Percentiles rank a stretch among this genome's conserved stretches.
These are phyloP conservation scores for Pseudogymnoascus sp. DNA, from an alignment of 2,329 filamentous ascomycete species.

Conservation along the genomic window DNA sequence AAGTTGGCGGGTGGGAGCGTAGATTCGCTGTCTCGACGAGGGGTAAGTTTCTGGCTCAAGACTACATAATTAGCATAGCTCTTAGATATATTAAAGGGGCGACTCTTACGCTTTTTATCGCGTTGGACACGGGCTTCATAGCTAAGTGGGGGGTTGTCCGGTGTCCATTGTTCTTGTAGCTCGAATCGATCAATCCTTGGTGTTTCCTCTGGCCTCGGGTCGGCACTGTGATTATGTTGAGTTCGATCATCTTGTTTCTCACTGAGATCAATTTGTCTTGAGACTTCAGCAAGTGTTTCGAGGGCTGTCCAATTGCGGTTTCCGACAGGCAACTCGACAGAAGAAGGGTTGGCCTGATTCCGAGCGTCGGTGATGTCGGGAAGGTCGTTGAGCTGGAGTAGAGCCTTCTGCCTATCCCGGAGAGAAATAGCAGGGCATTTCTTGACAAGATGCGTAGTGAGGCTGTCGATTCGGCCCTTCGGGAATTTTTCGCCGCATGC, in stretches of 20 bases:
- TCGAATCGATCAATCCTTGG: constrained; percentile 35
- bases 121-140: constrained; percentile 37
- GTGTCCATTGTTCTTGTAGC: constrained; percentile 51
- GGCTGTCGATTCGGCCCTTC: constrained; percentile 77
- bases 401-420: constrained; percentile 67
- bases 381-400: constrained; percentile 65
- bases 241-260: constrained; percentile 51
- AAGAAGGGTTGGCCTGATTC: constrained; percentile 31
- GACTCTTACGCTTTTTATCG: constrained; percentile 34
- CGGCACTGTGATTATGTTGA: constrained; percentile 38
- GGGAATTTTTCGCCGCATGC: constrained; percentile 82
- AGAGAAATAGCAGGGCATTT: constrained; percentile 75
- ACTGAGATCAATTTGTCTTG: constrained; percentile 65
- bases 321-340: constrained; percentile 36
- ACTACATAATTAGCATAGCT: constrained; percentile 22
- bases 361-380: constrained; percentile 40
- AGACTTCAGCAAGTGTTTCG: constrained; percentile 82
- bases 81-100: constrained; percentile 11
- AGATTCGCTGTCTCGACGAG: constrained; percentile 18
- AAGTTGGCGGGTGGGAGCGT: constrained; percentile 15
- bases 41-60: constrained; percentile 15
- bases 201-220: constrained; percentile 18
- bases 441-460: constrained; percentile 76
- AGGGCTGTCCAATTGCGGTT: constrained; percentile 68
- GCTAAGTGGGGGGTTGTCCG: constrained; percentile 47